Conservation (phyloP, 495 filamentous ascomycete genomes). For the Penicillium arizonense region DNA sequence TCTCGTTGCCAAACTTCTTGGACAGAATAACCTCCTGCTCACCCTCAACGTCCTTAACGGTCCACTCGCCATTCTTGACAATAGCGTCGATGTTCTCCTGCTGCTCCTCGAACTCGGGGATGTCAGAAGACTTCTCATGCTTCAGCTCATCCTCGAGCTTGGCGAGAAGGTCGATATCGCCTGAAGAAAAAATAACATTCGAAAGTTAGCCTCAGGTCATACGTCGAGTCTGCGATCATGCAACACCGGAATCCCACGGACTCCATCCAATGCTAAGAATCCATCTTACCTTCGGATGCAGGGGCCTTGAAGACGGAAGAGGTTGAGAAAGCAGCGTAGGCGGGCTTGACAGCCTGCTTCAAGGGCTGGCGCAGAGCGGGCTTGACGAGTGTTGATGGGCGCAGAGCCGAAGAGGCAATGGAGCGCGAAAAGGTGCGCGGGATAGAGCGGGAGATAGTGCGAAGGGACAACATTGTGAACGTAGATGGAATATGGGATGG, state of each 20-base stretch:
- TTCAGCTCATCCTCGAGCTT: slow-evolving; percentile 50
- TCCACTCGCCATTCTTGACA: slow-evolving; percentile 69
- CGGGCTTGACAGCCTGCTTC: slow-evolving; percentile 52
- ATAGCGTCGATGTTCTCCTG: slow-evolving; percentile 74
- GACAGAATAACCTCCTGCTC: slow-evolving; percentile 84
- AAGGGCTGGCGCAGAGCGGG: slow-evolving; percentile 46
- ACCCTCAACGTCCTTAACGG: slow-evolving; percentile 73
- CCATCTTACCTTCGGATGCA: slow-evolving; percentile 54
- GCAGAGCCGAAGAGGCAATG: slow-evolving; percentile 45
- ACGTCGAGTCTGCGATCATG: background rate
- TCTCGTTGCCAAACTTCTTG: slow-evolving; percentile 83
- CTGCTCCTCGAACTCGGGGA: slow-evolving; percentile 47
- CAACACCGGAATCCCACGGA: background rate
- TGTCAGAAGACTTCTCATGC: slow-evolving; percentile 44
- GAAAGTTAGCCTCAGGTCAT: slow-evolving; percentile 9
- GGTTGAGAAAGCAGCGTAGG: slow-evolving; percentile 72
- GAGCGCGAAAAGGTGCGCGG: slow-evolving; percentile 66
- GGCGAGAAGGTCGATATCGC: slow-evolving; percentile 46
- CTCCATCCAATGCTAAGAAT: background rate
- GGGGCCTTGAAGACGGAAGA: slow-evolving; percentile 54
- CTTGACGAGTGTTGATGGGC: slow-evolving; percentile 48
- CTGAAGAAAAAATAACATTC: slow-evolving; percentile 22
- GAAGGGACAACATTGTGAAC: slow-evolving; percentile 73
- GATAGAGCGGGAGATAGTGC: slow-evolving; percentile 66
- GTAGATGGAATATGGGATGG: slow-evolving; percentile 14